These are phyloP conservation scores for Terana coerulea DNA, from an alignment of 768 basidiomycete species.

Conservation along the genomic window DNA sequence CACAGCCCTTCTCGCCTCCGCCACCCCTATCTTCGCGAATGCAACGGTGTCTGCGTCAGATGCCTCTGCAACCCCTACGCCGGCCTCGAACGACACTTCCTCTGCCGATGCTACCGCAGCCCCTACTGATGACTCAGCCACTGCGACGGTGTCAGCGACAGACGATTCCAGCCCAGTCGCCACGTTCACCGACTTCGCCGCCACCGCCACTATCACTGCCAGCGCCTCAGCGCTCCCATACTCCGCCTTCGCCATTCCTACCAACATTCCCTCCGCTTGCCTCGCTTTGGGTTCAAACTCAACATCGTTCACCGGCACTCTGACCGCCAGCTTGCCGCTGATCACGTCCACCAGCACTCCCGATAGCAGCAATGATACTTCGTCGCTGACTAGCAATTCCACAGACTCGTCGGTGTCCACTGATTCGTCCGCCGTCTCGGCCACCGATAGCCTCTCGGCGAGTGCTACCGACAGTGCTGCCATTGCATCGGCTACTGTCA, in stretches of 20 bases:
- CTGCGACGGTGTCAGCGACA: background rate
- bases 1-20: background rate
- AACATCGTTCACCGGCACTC: background rate
- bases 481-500: slow-evolving; percentile 1
- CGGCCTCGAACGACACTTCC: background rate
- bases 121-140: background rate
- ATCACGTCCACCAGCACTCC: background rate
- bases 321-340: background rate
- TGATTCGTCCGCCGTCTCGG: background rate
- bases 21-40: background rate
- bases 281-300: no score
- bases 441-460: slow-evolving; percentile 1
- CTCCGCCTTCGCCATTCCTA: no score
- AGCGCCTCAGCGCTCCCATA: no score
- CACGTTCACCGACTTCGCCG: no score
- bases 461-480: slow-evolving; percentile 3
- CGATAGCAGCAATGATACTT: no score
- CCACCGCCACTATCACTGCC: no score
- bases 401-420: background rate
- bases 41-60: background rate
- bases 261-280: background rate
- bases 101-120: background rate
- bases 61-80: background rate
- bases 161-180: no score
- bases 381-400: no score